Conservation (phyloP, 2,329 filamentous ascomycete species). For the Cladosporium sp. region DNA sequence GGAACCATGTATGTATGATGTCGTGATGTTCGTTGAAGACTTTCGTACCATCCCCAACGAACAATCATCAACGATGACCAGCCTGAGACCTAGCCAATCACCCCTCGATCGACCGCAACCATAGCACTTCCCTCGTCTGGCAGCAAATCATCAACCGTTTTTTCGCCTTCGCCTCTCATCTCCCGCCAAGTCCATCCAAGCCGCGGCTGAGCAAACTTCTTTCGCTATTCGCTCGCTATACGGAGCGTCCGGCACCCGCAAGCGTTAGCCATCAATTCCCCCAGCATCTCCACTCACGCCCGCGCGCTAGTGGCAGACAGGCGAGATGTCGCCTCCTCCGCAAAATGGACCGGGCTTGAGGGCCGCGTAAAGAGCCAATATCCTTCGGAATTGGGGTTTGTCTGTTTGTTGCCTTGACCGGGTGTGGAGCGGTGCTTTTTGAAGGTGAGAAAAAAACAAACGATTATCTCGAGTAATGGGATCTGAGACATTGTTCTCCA, state of each 20-base stretch:
- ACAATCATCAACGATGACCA: not conserved
- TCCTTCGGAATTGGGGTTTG: not conserved
- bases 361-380: not conserved
- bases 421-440: not conserved
- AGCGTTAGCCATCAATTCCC: not conserved
- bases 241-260: not conserved
- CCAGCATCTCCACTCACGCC: slow-evolving; percentile 8
- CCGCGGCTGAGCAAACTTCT: not conserved
- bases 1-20: not conserved
- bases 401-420: not conserved
- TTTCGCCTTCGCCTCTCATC: not conserved
- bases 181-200: not conserved
- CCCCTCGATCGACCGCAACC: not conserved
- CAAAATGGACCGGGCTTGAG: not conserved
- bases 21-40: slow-evolving; percentile 7
- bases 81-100: not conserved
- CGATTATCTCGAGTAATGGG: not conserved
- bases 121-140: not conserved
- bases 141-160: not conserved
- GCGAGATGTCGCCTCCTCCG: slow-evolving; percentile 7
- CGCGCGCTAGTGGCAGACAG: not conserved
- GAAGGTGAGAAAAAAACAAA: not conserved
- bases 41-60: not conserved
- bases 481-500: not conserved
- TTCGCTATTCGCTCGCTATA: not conserved